A percentile compares a stretch with the other conserved stretches of the same genome.
These are phyloP conservation scores for Pholiota microspora DNA, from an alignment of 768 basidiomycete genomes.

Conservation along the genomic window DNA sequence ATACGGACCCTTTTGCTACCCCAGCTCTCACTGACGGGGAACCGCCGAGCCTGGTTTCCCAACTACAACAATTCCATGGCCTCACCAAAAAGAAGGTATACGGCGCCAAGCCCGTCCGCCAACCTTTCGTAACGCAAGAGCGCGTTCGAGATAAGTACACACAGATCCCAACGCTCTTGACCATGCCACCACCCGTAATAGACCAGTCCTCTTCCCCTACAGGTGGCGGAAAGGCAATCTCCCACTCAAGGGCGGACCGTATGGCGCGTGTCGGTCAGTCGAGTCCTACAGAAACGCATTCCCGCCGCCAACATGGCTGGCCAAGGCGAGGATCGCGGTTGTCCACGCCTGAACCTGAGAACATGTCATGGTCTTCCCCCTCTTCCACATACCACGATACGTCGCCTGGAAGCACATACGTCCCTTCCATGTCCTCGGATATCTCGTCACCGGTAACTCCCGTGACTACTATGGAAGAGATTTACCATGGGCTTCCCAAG, in stretches of 20 bases:
- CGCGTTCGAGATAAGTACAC: slow-evolving; percentile 30
- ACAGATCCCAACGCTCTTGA: slow-evolving; percentile 24
- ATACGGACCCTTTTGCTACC: slow-evolving; percentile 13
- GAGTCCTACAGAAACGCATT: slow-evolving; percentile 30
- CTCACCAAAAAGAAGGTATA: slow-evolving; percentile 71
- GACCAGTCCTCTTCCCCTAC: slow-evolving; percentile 17
- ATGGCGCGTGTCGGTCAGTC: slow-evolving; percentile 30
- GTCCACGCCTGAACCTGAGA: slow-evolving; percentile 36
- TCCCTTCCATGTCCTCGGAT: slow-evolving; percentile 12
- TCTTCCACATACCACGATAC: slow-evolving; percentile 11
- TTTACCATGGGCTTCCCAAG: slow-evolving; percentile 10
- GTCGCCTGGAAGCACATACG: slow-evolving; percentile 16
- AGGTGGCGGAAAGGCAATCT: slow-evolving; percentile 29
- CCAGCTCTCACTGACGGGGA: slow-evolving; percentile 20
- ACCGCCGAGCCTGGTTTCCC: slow-evolving; percentile 51
- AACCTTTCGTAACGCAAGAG: slow-evolving; percentile 56
- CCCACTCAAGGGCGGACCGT: slow-evolving; percentile 34
- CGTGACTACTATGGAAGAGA: slow-evolving; percentile 16
- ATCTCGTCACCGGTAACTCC: slow-evolving; percentile 18
- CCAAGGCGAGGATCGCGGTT: slow-evolving; percentile 31
- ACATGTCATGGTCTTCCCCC: slow-evolving; percentile 11
- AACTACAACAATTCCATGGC: slow-evolving; percentile 66
- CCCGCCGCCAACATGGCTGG: slow-evolving; percentile 26
- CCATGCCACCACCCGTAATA: slow-evolving; percentile 22
- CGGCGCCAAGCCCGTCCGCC: slow-evolving; percentile 44